Percentiles rank a stretch among this genome's conserved stretches.
Conservation (phyloP, 805 yeast genomes). For the Ogataea corticis region DNA sequence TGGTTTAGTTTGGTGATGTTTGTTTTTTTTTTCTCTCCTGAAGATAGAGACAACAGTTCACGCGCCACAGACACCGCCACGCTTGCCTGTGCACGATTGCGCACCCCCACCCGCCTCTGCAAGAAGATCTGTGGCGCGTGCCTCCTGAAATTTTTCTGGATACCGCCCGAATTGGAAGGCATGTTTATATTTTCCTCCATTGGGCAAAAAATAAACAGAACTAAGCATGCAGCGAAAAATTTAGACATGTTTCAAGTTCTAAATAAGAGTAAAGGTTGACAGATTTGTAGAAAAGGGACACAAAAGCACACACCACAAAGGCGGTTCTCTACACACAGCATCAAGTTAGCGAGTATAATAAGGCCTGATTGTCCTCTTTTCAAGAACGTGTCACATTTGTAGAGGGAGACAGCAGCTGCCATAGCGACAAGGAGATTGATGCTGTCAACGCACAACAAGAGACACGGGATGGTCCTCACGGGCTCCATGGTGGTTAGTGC, state of each 20-base stretch:
- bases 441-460: slow-evolving; percentile 17
- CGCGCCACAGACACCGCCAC: not conserved
- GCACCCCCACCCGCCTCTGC: slow-evolving; percentile 8
- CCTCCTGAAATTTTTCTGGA: slow-evolving; percentile 6
- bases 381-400: slow-evolving; percentile 10
- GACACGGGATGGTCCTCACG: slow-evolving; percentile 23
- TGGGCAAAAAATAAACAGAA: slow-evolving; percentile 9
- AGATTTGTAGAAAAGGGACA: slow-evolving; percentile 1
- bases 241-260: slow-evolving; percentile 6
- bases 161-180: slow-evolving; percentile 1
- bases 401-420: not conserved
- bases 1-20: too few species aligned
- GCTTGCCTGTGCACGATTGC: not conserved
- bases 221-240: slow-evolving; percentile 6
- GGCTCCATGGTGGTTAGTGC: slow-evolving; percentile 4
- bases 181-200: slow-evolving; percentile 17
- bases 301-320: not conserved
- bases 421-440: slow-evolving; percentile 2
- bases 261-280: not conserved
- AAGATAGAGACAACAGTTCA: not conserved
- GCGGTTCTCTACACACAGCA: not conserved
- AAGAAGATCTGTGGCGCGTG: slow-evolving; percentile 3
- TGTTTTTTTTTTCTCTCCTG: not conserved
- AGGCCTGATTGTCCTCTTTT: not conserved
- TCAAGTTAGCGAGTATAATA: slow-evolving; percentile 5